Evolutionary conservation across 2,329 filamentous ascomycete genomes (phyloP).

Genomic region (Chrysosporium keratinophilum): DNA sequence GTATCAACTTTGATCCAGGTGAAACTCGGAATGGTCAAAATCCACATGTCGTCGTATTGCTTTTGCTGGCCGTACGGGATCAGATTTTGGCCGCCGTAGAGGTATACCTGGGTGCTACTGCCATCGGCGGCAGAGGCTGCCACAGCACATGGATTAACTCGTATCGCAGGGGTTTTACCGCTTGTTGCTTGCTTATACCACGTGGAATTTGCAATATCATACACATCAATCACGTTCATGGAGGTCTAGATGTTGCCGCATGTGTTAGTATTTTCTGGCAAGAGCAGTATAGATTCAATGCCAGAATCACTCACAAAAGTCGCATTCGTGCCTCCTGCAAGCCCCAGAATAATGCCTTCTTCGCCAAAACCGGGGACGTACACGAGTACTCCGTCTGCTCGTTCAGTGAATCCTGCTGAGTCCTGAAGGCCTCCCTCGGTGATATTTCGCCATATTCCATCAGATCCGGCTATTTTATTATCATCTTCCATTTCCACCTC

Average conservation of each 20-base stretch:
- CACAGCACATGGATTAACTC: conserved; percentile 60
- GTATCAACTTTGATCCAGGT: conserved; percentile 62
- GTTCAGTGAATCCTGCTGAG: conserved; percentile 56
- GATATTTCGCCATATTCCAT: conserved; percentile 62
- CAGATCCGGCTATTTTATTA: conserved; percentile 47
- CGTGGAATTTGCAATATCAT: conserved; percentile 57
- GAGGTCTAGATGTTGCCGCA: conserved; percentile 35
- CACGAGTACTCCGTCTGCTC: conserved; percentile 62
- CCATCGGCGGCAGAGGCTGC: conserved; percentile 63
- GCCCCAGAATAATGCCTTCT: conserved; percentile 63
- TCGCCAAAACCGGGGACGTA: conserved; percentile 68
- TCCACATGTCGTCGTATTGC: conserved; percentile 66
- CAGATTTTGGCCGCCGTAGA: conserved; percentile 67
- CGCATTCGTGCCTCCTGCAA: conserved; percentile 61
- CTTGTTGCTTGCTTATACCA: conserved; percentile 67
- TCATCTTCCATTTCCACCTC: conserved; percentile 48
- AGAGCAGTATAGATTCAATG: background rate
- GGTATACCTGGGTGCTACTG: conserved; percentile 65
- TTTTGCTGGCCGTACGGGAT: conserved; percentile 49
- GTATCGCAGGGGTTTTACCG: conserved; percentile 48
- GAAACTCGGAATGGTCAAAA: conserved; percentile 68
- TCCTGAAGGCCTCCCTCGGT: conserved; percentile 60
- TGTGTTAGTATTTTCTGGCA: background rate
- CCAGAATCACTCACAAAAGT: conserved; percentile 47
- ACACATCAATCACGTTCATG: conserved; percentile 70